Evolutionary conservation across 2,329 filamentous ascomycete genomes (phyloP), one percentile per base, ranked within the genome.

Genomic region (Fusarium siculi): DNA sequence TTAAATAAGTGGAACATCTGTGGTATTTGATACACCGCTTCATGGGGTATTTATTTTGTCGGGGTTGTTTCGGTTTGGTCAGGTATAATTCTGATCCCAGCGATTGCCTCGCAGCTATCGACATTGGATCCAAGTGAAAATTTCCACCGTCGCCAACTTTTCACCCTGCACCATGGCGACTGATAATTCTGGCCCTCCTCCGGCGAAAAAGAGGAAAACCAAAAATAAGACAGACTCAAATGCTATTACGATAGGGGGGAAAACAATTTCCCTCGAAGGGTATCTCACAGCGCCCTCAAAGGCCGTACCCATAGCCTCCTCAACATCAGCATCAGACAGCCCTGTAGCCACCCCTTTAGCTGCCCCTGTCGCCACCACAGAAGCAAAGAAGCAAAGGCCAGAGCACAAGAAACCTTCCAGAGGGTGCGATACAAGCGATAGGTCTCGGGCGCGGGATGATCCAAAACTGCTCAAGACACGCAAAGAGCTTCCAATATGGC

Each of bases 401-500:
- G 46, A 50, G 32, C 11, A 65, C n/a, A 63, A 58, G 56, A 75
- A 64, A n/a, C 18, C 36, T 19, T 52, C n/a, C 44, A 66, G 46
- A 36, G 62, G 63, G 19, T 62, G 55, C 16, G 74, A 63, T 54
- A 30, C 23, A n/a, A n/a, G 23, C 21, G 61, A 63, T 37, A 72
- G 63, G 23, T 42, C 55, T 39, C 70, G 70, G 40, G 69, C 56
- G 36, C 70, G 66, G 16, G 80, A 80, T 42, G 81, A 84, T 43
- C 72, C 78, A 5, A 74, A 70, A 3, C 74, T 84, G 12, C 79
- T 86, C 30, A 82, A 83, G 55, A 82, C 85, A 11, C 89, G 94
- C 28, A 89, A 92, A 78, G 86, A 89, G 19, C 87, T 98, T 7
- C 95, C 95, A 1, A 96, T 98, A 74, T 97, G 93, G 90, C 84